phyloP scores from a whole-genome alignment of 441 rosid genomes.

The Viola pubescens region DNA sequence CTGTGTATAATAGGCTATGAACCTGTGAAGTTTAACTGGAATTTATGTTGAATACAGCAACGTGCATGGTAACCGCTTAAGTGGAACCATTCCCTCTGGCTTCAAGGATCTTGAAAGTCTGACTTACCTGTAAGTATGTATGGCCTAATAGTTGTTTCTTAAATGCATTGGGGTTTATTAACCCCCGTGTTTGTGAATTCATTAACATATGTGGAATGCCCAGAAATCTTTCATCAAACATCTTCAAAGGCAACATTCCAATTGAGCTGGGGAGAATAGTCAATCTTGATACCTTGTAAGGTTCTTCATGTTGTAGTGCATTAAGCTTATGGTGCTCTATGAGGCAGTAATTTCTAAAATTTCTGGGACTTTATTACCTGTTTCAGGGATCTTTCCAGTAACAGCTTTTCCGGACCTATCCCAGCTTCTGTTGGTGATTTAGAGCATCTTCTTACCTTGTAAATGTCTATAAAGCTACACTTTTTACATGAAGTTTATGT shows the following conservation, averaged over 20 bases:
- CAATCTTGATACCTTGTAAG: constrained; percentile 84
- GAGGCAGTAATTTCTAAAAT: background rate
- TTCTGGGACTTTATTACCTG: background rate
- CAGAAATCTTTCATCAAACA: constrained; percentile 77
- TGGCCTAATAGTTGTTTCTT: background rate
- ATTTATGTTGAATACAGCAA: constrained; percentile 35
- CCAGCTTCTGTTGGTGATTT: constrained; percentile 77
- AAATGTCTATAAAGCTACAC: constrained; percentile 14
- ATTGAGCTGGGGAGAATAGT: constrained; percentile 67
- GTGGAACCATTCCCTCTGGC: constrained; percentile 61
- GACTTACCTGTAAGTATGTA: constrained; percentile 66
- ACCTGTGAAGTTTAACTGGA: background rate
- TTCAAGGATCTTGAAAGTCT: constrained; percentile 69
- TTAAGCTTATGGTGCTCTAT: background rate
- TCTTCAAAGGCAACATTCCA: constrained; percentile 69
- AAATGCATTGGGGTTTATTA: background rate
- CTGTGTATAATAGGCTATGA: background rate
- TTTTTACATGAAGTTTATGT: background rate
- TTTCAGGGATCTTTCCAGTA: constrained; percentile 75
- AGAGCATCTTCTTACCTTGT: constrained; percentile 90
- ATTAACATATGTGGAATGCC: background rate
- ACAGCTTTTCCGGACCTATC: constrained; percentile 58
- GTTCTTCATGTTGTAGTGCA: background rate
- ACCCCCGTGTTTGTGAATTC: background rate
- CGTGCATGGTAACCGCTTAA: constrained; percentile 72